A percentile compares a stretch with the other conserved stretches of the same genome.
These are phyloP conservation scores for Zangia roseola DNA, from an alignment of 768 basidiomycete species.

Conservation along the genomic window DNA sequence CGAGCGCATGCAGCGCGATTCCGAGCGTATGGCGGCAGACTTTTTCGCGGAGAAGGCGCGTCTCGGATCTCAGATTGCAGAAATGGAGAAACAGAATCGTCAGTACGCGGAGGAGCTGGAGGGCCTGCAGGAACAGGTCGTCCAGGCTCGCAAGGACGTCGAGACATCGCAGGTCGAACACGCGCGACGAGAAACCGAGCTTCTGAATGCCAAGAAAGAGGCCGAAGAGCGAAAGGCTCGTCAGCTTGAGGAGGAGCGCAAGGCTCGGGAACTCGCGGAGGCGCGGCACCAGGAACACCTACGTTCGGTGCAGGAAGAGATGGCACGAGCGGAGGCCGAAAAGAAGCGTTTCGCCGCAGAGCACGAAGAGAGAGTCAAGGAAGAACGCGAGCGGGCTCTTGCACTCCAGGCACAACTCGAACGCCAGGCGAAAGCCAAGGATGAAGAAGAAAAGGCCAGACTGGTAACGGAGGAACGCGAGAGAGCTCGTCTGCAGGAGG, in stretches of 20 bases:
- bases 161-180: constrained; percentile 30
- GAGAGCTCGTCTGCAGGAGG: constrained; percentile 26
- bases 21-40: constrained; percentile 39
- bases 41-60: constrained; percentile 38
- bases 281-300: constrained; percentile 31
- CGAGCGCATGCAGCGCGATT: constrained; percentile 38
- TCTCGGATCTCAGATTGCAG: constrained; percentile 27
- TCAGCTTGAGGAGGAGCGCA: constrained; percentile 32
- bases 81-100: constrained; percentile 28
- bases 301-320: constrained; percentile 25
- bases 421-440: constrained; percentile 21
- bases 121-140: constrained; percentile 30
- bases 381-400: constrained; percentile 30
- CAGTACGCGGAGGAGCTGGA: constrained; percentile 16
- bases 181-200: constrained; percentile 26
- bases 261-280: constrained; percentile 25
- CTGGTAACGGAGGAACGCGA: constrained; percentile 28
- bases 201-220: constrained; percentile 22
- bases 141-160: constrained; percentile 25
- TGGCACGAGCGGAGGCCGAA: constrained; percentile 26
- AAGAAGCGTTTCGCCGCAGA: constrained; percentile 19
- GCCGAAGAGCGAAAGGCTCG: constrained; percentile 30
- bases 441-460: constrained; percentile 27
- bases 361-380: constrained; percentile 25
- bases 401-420: constrained; percentile 31